Base-by-base conservation (phyloP, 768 basidiomycete species). In the Royoungia palumana region DNA sequence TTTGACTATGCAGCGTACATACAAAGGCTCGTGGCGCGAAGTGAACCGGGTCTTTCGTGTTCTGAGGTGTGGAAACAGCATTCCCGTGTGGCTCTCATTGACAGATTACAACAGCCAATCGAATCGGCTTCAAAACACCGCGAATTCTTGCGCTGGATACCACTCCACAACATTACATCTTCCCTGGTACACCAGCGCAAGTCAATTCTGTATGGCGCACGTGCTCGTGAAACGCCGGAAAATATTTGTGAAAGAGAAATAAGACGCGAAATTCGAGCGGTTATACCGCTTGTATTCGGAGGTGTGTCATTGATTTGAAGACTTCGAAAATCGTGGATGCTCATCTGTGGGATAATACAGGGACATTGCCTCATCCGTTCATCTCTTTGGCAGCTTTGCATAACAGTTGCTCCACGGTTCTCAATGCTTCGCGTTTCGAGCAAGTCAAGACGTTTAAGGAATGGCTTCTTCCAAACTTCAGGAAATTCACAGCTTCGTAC, bases 1-100 rank as follows among this genome's bases (percentile, higher is more conserved):
- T 91, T 91, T 63, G 85, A 84, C 8, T 91, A 88, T 56, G 73
- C 80, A 13, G 75, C 73, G 35, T 92, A 91, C 58, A 78, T 91
- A 34, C 87, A 89, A 58, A 79, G 87, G 35, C 72, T 92, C n/a
- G 81, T 93, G 46, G 88, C 88, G 5, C 78, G 90, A 16, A 83
- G 87, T 9, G 89, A 91, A 62, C 57, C 66, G 0, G 85, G 82
- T 8, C 64, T 89, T 30, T 75, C 76, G 4, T 73, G 63, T 53
- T 64, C 66, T 14, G 77, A 83, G 66, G 85, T 85, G 57, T 28
- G 75, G 44, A 13, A 10, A 28, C 7, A 9, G 14, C 8, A 20
- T 30, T 11, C 5, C 1, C 9, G 22, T 30, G 17, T 41, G 13
- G 11, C 24, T 40, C n/a, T 9, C 22, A 35, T 27, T 53, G 46